Evolutionary conservation across 495 filamentous ascomycete genomes (phyloP).

Genomic region (Podospora pseudopauciseta): DNA sequence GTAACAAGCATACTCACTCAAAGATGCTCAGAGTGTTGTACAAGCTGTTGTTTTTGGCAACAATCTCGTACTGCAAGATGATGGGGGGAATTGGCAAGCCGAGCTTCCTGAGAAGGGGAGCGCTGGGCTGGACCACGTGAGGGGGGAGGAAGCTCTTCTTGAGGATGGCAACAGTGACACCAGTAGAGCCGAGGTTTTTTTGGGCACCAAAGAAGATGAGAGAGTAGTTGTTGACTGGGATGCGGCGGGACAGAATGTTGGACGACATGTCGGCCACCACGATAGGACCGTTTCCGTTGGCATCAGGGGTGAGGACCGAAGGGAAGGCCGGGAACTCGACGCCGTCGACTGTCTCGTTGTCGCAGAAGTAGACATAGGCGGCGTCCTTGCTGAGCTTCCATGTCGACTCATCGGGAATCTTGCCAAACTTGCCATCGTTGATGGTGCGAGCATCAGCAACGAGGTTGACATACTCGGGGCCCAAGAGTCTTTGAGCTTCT

Average conservation of each 20-base stretch:
- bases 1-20: constrained; percentile 46
- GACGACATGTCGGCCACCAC: constrained; percentile 86
- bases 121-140: constrained; percentile 49
- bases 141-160: constrained; percentile 73
- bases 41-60: constrained; percentile 82
- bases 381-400: constrained; percentile 74
- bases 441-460: constrained; percentile 64
- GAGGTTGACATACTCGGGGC: constrained; percentile 74
- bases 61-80: constrained; percentile 73
- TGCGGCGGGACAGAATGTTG: constrained; percentile 60
- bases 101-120: constrained; percentile 68
- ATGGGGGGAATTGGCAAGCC: constrained; percentile 71
- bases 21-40: constrained; percentile 97
- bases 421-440: constrained; percentile 83
- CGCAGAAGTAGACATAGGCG: constrained; percentile 87
- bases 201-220: constrained; percentile 79
- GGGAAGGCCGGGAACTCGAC: constrained; percentile 89
- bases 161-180: constrained; percentile 78
- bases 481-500: constrained; percentile 73
- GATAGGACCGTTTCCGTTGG: constrained; percentile 57
- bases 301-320: constrained; percentile 51
- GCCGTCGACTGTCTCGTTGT: constrained; percentile 93
- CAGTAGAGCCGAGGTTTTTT: constrained; percentile 85
- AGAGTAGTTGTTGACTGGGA: constrained; percentile 71
- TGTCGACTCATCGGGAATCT: constrained; percentile 67